phyloP scores from a whole-genome alignment of 2,329 filamentous ascomycete genomes.

The Aspergillus melleus region DNA sequence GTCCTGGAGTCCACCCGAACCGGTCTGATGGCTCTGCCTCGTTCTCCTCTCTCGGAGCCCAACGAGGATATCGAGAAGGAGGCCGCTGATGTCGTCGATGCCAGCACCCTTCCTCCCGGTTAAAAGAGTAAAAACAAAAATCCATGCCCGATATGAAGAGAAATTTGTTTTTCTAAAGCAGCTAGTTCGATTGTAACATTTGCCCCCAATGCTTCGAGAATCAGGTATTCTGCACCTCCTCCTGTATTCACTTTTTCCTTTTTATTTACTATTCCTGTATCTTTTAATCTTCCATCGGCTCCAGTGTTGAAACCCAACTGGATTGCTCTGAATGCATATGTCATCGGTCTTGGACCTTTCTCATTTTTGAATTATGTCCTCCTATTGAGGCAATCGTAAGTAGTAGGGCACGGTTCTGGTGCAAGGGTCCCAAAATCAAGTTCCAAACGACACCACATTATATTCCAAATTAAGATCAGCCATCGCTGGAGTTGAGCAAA shows the following conservation, averaged over 20 bases:
- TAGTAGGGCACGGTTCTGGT: not conserved
- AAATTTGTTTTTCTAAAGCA: constrained; percentile 19
- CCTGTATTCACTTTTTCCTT: constrained; percentile 1
- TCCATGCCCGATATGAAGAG: constrained; percentile 12
- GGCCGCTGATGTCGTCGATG: constrained; percentile 91
- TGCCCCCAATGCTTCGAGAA: not conserved
- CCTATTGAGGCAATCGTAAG: not conserved
- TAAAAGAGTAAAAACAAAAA: constrained; percentile 62
- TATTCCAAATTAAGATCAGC: not conserved
- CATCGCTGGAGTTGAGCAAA: not conserved
- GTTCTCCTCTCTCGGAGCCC: constrained; percentile 78
- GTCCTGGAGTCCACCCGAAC: constrained; percentile 95
- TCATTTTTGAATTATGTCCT: too few relatives aligned
- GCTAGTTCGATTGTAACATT: constrained; percentile 14
- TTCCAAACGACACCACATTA: not conserved
- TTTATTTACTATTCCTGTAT: not conserved
- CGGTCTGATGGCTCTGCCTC: constrained; percentile 93
- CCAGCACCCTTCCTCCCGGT: constrained; percentile 88
- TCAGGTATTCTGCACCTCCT: not conserved
- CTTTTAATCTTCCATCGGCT: not conserved
- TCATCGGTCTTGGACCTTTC: not conserved
- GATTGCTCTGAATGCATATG: not conserved
- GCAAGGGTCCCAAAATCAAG: not conserved
- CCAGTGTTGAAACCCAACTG: not conserved
- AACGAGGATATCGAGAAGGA: constrained; percentile 78